Percentiles rank a stretch among this genome's conserved stretches.
Evolutionary conservation across 441 rosid genomes (phyloP).

Genomic region (Metrosideros polymorpha): DNA sequence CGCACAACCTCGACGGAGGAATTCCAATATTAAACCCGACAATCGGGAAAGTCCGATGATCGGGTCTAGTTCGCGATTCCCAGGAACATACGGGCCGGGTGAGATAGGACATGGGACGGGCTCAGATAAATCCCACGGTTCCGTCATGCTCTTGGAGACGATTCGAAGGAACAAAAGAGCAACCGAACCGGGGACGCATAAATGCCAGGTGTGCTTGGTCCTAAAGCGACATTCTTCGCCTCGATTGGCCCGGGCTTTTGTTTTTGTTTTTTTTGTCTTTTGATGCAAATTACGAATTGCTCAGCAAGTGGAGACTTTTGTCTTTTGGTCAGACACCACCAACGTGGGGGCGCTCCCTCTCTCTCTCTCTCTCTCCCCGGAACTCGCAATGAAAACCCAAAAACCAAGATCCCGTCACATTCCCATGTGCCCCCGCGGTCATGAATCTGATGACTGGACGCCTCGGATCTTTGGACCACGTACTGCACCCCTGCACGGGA

Average conservation of each 20-base stretch:
- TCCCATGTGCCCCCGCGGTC: neutral
- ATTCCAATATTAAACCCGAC: neutral
- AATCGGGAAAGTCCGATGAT: too few species aligned
- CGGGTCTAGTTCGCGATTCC: neutral
- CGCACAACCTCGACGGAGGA: neutral
- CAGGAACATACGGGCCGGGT: neutral
- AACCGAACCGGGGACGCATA: neutral
- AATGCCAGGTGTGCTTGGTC: neutral
- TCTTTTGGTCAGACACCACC: neutral
- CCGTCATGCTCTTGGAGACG: neutral
- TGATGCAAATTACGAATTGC: neutral
- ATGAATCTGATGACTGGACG: neutral
- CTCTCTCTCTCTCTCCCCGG: neutral
- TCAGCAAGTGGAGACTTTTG: neutral
- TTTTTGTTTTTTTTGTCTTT: neutral
- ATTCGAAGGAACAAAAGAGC: neutral
- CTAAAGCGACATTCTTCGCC: neutral
- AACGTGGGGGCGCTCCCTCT: neutral
- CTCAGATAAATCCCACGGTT: neutral
- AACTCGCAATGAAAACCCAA: neutral
- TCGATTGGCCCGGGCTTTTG: neutral
- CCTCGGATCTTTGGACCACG: neutral
- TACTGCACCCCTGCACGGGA: neutral
- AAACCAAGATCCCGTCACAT: neutral
- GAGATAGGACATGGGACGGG: neutral